Evolutionary conservation across 495 filamentous ascomycete genomes (phyloP).

Genomic region (Evansstolkia leycettana): DNA sequence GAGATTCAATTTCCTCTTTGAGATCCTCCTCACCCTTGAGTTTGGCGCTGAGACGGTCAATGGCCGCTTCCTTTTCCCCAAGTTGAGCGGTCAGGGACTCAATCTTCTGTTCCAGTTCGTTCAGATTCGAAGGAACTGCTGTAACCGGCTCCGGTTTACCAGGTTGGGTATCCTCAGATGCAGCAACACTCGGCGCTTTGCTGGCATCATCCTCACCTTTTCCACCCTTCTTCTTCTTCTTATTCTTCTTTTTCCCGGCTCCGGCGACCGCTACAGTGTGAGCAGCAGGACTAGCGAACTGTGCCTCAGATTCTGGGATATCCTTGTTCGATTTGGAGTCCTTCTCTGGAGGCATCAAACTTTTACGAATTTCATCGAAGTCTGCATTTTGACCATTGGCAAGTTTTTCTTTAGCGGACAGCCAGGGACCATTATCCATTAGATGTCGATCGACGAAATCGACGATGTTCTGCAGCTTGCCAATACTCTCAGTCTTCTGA

Average conservation of each 20-base stretch:
- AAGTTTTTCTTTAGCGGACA: conserved; percentile 21
- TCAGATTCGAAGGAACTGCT: conserved; percentile 12
- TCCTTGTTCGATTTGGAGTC: conserved; percentile 4
- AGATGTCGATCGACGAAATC: conserved; percentile 26
- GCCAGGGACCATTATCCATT: conserved; percentile 23
- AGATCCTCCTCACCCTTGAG: conserved; percentile 67
- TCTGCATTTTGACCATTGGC: conserved; percentile 17
- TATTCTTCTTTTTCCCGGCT: conserved; percentile 56
- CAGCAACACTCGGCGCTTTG: conserved; percentile 16
- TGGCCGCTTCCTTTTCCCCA: conserved; percentile 56
- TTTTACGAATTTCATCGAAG: conserved; percentile 26
- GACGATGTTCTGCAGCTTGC: conserved; percentile 21
- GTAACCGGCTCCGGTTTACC: conserved; percentile 13
- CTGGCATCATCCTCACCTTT: conserved; percentile 32
- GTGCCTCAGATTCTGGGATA: conserved; percentile 9
- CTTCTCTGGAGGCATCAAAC: conserved; percentile 12
- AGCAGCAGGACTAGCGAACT: conserved; percentile 4
- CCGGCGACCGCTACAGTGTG: conserved; percentile 10
- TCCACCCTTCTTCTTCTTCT: conserved; percentile 76
- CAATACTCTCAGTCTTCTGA: conserved; percentile 16
- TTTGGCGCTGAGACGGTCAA: conserved; percentile 52
- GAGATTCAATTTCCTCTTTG: conserved; percentile 72
- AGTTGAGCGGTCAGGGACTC: conserved; percentile 47
- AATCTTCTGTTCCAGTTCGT: conserved; percentile 39
- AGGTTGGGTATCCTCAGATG: conserved; percentile 8